Conservation (phyloP, 2,329 filamentous ascomycete species). For the Seiridium cupressi region DNA sequence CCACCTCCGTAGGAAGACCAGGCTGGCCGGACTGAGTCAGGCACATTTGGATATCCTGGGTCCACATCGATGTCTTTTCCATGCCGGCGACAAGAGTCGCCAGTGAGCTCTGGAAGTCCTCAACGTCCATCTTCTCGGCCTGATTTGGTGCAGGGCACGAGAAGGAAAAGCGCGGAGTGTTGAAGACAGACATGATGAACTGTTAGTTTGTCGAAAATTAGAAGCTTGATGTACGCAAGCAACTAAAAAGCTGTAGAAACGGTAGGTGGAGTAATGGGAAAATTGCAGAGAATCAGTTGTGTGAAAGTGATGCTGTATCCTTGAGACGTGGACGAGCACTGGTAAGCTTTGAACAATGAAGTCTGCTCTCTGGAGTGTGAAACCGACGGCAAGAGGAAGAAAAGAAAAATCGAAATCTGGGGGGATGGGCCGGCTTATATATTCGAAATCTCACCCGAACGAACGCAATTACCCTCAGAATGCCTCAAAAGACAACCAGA, state of each 20-base stretch:
- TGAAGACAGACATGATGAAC: not conserved
- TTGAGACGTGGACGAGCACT: not conserved
- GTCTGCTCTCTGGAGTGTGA: not conserved
- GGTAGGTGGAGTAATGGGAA: not conserved
- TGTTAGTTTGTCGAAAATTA: not conserved
- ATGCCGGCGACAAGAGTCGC: too few species aligned
- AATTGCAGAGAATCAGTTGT: not conserved
- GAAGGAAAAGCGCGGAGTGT: too few species aligned
- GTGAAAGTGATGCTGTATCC: not conserved
- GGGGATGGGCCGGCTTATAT: too few species aligned
- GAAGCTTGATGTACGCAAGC: not conserved
- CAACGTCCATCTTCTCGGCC: not conserved
- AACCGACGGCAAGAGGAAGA: not conserved
- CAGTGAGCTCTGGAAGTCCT: too few species aligned
- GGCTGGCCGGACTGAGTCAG: too few species aligned
- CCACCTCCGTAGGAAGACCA: too few species aligned
- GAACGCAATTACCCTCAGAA: too few species aligned
- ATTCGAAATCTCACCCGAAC: too few species aligned
- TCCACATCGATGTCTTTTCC: too few species aligned
- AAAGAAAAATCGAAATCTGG: not conserved
- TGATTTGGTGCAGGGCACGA: not conserved
- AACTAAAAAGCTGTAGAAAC: not conserved
- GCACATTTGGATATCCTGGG: too few species aligned
- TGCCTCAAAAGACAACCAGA: too few species aligned
- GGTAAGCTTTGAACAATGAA: not conserved